A percentile compares a stretch with the other conserved stretches of the same genome.
Evolutionary conservation across 352 stramenopile genomes (phyloP).

Genomic region (Plasmopara halstedii): DNA sequence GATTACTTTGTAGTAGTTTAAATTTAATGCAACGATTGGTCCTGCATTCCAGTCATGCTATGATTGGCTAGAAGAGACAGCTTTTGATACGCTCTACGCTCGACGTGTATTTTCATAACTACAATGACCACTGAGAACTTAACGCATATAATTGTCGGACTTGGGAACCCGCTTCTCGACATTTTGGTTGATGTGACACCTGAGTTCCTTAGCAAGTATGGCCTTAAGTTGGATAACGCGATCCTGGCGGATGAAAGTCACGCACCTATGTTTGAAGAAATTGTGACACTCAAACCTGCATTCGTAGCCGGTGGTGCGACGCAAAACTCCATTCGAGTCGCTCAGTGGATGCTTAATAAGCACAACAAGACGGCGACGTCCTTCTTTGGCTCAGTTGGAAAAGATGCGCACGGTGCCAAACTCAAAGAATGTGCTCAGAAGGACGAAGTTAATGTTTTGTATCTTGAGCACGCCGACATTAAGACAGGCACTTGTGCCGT

Average conservation of each 20-base stretch:
- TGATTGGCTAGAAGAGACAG: too few species aligned
- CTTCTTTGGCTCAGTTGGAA: slow-evolving; percentile 96
- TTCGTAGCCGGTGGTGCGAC: slow-evolving; percentile 98
- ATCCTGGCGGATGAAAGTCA: slow-evolving; percentile 98
- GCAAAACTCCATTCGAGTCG: slow-evolving; percentile 99
- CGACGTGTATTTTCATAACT: too few species aligned
- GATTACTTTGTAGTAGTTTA: too few species aligned
- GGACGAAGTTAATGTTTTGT: slow-evolving; percentile 95
- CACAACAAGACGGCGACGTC: slow-evolving; percentile 79
- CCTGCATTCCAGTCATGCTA: too few species aligned
- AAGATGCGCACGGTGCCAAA: slow-evolving; percentile 90
- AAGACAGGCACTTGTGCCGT: slow-evolving; percentile 98
- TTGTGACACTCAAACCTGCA: slow-evolving; percentile 87
- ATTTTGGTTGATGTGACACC: slow-evolving; percentile 93
- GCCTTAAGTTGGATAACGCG: slow-evolving; percentile 91
- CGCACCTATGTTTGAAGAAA: slow-evolving; percentile 94
- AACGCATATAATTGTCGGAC: slow-evolving; percentile 86
- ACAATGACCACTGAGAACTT: slow-evolving; percentile 34
- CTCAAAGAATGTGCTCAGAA: slow-evolving; percentile 89
- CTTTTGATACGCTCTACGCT: too few species aligned
- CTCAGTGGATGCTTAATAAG: slow-evolving; percentile 97
- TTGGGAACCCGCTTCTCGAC: slow-evolving; percentile 99
- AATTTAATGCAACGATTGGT: too few species aligned
- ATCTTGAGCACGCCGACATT: slow-evolving; percentile 91
- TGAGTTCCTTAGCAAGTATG: slow-evolving; percentile 96